These are phyloP conservation scores for Aegilops tauschii DNA, from an alignment of 176 grass and related monocot genomes.

Conservation along the genomic window DNA sequence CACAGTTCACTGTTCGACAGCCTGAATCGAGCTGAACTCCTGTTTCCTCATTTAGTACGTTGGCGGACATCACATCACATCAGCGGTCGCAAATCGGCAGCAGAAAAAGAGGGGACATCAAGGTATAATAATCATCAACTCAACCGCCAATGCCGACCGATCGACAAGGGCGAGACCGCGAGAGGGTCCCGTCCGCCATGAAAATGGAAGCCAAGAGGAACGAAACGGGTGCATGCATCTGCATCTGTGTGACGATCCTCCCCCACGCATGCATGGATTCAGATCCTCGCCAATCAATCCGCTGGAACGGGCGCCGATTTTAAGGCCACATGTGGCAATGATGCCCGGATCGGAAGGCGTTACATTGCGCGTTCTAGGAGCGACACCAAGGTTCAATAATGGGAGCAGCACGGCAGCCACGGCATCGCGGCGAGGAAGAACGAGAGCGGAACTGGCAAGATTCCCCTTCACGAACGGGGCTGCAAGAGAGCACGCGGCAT, in stretches of 20 bases:
- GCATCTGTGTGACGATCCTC: not conserved
- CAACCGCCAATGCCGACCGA: not conserved
- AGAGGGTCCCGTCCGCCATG: not conserved
- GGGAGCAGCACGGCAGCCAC: not conserved
- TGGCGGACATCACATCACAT: not conserved
- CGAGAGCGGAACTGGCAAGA: not conserved
- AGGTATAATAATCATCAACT: not conserved
- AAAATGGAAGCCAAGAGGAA: not conserved
- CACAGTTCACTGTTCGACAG: not conserved
- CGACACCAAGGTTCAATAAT: conserved; percentile 9
- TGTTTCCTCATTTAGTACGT: not conserved
- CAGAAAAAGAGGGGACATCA: not conserved
- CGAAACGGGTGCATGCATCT: not conserved
- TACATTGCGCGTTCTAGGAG: not conserved
- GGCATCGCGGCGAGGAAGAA: not conserved
- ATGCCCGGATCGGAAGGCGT: not conserved
- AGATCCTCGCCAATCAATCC: not conserved
- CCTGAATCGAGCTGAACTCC: not conserved
- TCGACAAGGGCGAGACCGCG: not conserved
- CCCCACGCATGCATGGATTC: not conserved
- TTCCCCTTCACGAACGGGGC: not conserved
- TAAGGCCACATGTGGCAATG: not conserved
- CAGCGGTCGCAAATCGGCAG: not conserved
- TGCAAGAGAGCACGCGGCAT: not conserved
- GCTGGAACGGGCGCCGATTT: not conserved